Percentiles rank a stretch among this genome's conserved stretches.
Evolutionary conservation across 306 rosid species (phyloP).

Genomic region (Adenanthera pavonina): DNA sequence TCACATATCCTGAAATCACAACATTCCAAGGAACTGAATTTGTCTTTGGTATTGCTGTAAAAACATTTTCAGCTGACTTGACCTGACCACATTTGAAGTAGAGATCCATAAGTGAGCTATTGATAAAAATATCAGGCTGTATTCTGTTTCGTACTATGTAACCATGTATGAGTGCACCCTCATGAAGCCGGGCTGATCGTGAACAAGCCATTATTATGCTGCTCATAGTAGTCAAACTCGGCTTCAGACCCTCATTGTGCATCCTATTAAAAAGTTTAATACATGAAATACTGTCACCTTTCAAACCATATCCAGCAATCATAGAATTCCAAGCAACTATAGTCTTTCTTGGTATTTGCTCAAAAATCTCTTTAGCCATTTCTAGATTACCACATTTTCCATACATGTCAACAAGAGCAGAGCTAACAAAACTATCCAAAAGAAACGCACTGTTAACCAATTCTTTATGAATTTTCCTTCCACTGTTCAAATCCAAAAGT

Average conservation of each 20-base stretch:
- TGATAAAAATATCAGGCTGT: conserved; percentile 60
- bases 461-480: conserved; percentile 69
- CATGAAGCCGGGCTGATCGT: conserved; percentile 56
- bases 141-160: conserved; percentile 61
- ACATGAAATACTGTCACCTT: conserved; percentile 73
- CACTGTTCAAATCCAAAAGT: conserved; percentile 71
- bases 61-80: conserved; percentile 62
- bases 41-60: conserved; percentile 53
- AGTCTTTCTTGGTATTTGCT: conserved; percentile 66
- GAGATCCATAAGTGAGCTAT: conserved; percentile 65
- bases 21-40: conserved; percentile 69
- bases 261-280: conserved; percentile 68
- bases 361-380: conserved; percentile 68
- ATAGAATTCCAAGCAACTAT: conserved; percentile 81
- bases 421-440: conserved; percentile 55
- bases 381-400: conserved; percentile 80
- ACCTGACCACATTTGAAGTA: conserved; percentile 77
- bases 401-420: conserved; percentile 87
- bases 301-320: conserved; percentile 65
- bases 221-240: conserved; percentile 69
- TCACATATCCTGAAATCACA: conserved; percentile 77
- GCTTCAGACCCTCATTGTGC: conserved; percentile 59
- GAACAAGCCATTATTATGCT: conserved; percentile 69
- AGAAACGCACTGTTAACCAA: conserved; percentile 44
- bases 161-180: conserved; percentile 70